Evolutionary conservation across 495 filamentous ascomycete genomes (phyloP).

Genomic region (Paragyromitra xinjiangensis): DNA sequence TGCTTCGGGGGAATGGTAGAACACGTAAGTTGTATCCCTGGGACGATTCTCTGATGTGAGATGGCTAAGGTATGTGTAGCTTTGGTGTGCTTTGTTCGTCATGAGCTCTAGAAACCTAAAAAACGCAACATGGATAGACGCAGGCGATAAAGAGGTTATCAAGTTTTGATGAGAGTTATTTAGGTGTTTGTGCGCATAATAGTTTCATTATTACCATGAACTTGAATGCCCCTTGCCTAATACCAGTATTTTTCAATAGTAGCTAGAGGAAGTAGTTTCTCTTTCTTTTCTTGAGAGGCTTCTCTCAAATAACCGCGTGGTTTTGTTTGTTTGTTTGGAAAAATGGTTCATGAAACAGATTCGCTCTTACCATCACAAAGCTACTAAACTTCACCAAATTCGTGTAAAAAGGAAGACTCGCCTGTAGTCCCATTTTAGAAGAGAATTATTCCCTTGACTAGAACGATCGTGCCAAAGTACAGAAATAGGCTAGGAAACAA

Average conservation of each 20-base stretch:
- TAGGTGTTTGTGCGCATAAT: not conserved
- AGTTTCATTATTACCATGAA: not conserved
- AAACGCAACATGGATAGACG: conserved; percentile 51
- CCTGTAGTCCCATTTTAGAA: not conserved
- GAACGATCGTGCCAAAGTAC: not conserved
- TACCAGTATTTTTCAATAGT: not conserved
- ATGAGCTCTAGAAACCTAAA: conserved; percentile 46
- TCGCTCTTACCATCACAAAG: not conserved
- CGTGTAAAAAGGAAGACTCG: not conserved
- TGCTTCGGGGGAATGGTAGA: conserved; percentile 52
- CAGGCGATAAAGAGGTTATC: conserved; percentile 46
- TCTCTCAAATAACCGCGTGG: not conserved
- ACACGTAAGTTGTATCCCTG: conserved; percentile 36
- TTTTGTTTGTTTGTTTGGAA: too few species aligned
- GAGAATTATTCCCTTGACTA: not conserved
- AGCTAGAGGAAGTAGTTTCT: not conserved
- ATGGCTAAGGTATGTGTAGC: conserved; percentile 28
- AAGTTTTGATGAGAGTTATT: conserved; percentile 23
- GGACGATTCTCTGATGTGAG: not conserved
- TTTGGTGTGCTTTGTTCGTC: conserved; percentile 54
- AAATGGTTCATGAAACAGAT: not conserved
- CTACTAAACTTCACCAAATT: too few species aligned
- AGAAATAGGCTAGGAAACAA: not conserved
- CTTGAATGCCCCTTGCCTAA: not conserved
- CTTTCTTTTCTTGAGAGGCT: not conserved